A percentile compares a stretch with the other conserved stretches of the same genome.
Conservation (phyloP, 257 asterid genomes). For the Salvia miltiorrhiza region DNA sequence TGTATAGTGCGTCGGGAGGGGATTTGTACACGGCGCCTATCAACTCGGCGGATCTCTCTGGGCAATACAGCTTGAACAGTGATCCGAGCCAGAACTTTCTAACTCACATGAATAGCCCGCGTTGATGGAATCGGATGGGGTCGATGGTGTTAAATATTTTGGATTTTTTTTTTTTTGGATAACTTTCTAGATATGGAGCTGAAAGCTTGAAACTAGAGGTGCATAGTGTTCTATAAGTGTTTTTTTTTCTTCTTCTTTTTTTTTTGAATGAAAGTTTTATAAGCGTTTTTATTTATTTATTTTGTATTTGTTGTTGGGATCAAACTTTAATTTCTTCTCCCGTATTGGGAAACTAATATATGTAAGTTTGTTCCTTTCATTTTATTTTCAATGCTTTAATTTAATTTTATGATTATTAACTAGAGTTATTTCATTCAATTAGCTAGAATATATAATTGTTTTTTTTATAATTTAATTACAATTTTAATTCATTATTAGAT, state of each 20-base stretch:
- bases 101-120: constrained; percentile 34
- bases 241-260: no score
- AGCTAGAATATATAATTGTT: no score
- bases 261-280: no score
- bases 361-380: no score
- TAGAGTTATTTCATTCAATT: no score
- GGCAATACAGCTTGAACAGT: constrained; percentile 35
- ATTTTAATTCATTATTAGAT: no score
- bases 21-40: constrained; percentile 49
- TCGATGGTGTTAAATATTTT: background rate
- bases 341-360: background rate
- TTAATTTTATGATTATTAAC: no score
- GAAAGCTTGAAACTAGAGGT: no score
- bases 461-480: no score
- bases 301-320: background rate
- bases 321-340: background rate
- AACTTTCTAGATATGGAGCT: background rate
- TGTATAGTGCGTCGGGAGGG: background rate
- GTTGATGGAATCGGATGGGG: constrained; percentile 13
- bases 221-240: no score
- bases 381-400: no score
- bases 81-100: constrained; percentile 22
- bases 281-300: background rate
- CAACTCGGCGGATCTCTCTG: constrained; percentile 20
- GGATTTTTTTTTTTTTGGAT: background rate